Evolutionary conservation across 495 filamentous ascomycete species (phyloP).

Genomic region (Xylaria palmicola): DNA sequence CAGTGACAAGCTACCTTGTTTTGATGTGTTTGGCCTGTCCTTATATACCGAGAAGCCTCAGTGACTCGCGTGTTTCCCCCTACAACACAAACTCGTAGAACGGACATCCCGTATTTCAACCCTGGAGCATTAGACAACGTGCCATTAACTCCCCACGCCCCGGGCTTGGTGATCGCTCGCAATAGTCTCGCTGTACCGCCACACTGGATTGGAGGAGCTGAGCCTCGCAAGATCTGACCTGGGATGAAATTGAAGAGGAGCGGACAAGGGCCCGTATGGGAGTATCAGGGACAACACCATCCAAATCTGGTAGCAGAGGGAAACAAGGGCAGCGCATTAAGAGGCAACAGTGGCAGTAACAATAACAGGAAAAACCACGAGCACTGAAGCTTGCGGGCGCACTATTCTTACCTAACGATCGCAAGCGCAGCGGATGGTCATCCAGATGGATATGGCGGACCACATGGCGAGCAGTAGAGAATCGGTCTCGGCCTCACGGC

Average conservation of each 20-base stretch:
- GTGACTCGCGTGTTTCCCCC: background rate
- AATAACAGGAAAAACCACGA: background rate
- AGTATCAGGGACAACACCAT: background rate
- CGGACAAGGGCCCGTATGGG: background rate
- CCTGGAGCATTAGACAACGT: background rate
- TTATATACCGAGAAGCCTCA: background rate
- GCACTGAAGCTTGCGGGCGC: background rate
- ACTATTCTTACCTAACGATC: background rate
- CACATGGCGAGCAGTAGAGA: slow-evolving; percentile 18
- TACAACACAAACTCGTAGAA: no score
- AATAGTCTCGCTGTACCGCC: background rate
- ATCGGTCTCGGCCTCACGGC: slow-evolving; percentile 22
- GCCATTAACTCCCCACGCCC: background rate
- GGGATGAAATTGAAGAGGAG: slow-evolving; percentile 3
- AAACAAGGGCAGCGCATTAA: background rate
- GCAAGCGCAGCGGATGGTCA: background rate
- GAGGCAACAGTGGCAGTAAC: background rate
- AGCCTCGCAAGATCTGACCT: background rate
- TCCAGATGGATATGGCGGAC: slow-evolving; percentile 8
- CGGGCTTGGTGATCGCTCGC: background rate
- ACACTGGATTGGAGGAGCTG: background rate
- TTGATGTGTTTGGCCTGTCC: background rate
- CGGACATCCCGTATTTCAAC: no score
- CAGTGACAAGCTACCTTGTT: slow-evolving; percentile 11
- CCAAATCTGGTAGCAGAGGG: background rate